phyloP scores from a whole-genome alignment of 495 filamentous ascomycete genomes.

The Talaromyces liani region DNA sequence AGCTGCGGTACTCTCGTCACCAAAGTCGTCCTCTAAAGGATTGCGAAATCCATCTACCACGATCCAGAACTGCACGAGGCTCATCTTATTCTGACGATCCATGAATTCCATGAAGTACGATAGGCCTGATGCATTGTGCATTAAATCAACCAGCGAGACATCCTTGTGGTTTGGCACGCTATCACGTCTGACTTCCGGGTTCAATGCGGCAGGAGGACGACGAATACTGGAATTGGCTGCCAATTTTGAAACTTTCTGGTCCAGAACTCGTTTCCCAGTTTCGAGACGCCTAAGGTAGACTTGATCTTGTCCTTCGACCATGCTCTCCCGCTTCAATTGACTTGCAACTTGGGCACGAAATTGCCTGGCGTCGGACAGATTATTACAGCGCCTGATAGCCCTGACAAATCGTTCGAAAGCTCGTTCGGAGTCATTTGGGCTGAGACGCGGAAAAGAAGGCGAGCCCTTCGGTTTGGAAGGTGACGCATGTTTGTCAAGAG shows the following conservation, averaged over 20 bases:
- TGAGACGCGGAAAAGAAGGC: conserved; percentile 58
- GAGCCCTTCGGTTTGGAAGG: conserved; percentile 62
- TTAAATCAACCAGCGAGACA: conserved; percentile 68
- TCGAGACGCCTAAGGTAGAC: conserved; percentile 83
- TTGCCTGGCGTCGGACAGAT: conserved; percentile 86
- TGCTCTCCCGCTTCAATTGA: conserved; percentile 79
- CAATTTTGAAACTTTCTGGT: conserved; percentile 80
- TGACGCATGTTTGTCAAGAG: conserved; percentile 90
- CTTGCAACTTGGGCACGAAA: conserved; percentile 90
- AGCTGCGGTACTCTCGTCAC: conserved; percentile 56
- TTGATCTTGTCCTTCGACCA: conserved; percentile 69
- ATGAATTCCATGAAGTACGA: conserved; percentile 99
- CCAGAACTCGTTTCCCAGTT: conserved; percentile 81
- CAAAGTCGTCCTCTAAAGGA: conserved; percentile 82
- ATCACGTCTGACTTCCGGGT: conserved; percentile 30
- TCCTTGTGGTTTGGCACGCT: conserved; percentile 53
- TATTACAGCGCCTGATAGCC: conserved; percentile 79
- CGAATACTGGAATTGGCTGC: conserved; percentile 55
- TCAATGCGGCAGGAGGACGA: conserved; percentile 24
- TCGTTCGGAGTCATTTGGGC: conserved; percentile 70
- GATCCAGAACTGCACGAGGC: conserved; percentile 95
- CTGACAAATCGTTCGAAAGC: conserved; percentile 92
- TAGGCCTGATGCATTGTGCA: conserved; percentile 80
- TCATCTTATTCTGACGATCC: conserved; percentile 83
- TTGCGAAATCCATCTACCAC: conserved; percentile 97